Base-by-base conservation (phyloP, 2,329 filamentous ascomycete species). In the Neofusicoccum cordaticola region DNA sequence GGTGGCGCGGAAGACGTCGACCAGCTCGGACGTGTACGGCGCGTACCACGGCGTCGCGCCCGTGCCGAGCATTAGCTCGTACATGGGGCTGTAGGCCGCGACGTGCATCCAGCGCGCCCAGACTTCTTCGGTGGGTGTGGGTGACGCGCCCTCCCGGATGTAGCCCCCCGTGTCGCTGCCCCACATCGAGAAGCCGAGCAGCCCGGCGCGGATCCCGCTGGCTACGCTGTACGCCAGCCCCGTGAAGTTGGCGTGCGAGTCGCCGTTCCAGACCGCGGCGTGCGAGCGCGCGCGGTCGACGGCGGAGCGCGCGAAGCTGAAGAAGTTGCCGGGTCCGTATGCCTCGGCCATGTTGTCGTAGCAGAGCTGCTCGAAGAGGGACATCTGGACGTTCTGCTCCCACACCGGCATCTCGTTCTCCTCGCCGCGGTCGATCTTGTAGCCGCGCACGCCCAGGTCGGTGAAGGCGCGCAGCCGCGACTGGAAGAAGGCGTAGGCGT, bases 51-150 rank as follows among this genome's bases (percentile, higher is more conserved):
- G 76, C 13, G 74, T 75, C 65, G 76, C 74, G 45, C 69, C 70
- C 7, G 74, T 74, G 3, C 73, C 74, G 13, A 77, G 66, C 73
- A 76, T 75, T 50, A 77, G 68, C 66, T 76, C 74, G 65, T 76
- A 77, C 37, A 74, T 71, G 8, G 75, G 74, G n/a, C 68, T 69
- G 62, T 74, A 77, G 3, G 74, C 68, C n/a, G 70, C 71, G 65
- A 80, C 77, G 71, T 75, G 74, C 77, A 80, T 80, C 77, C 75
- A 77, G 13, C 74, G 62, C 13, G 74, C 74, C 74, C 74, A 76
- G 8, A 76, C 66, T 63, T 77, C 75, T 35, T 74, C 73, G 2
- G 66, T 70, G 2, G 74, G 73, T 9, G 66, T 67, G 12, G 66
- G 65, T 4, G 13, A 4, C 0, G 68, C 67, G 6, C 22, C 31